Percentiles rank a stretch among this genome's conserved stretches.
These are phyloP conservation scores for Xerocomellus chrysenteron DNA, from an alignment of 768 basidiomycete genomes.

Conservation along the genomic window DNA sequence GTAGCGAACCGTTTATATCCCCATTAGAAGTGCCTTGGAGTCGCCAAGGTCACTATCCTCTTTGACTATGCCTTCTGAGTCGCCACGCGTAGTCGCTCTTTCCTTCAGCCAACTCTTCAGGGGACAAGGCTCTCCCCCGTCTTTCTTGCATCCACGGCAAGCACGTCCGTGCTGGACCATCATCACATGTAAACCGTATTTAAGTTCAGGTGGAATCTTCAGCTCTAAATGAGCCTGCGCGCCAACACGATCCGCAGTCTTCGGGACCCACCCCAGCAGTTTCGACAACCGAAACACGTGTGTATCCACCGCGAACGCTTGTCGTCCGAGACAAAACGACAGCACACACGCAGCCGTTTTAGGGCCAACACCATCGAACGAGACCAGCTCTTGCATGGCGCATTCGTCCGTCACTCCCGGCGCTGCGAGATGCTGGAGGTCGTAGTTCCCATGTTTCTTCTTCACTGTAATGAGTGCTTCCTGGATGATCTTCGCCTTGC, in stretches of 20 bases:
- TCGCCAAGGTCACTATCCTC: neutral
- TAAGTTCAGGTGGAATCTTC: conserved; percentile 49
- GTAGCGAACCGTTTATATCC: neutral
- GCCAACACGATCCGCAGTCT: conserved; percentile 45
- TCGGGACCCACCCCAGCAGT: conserved; percentile 43
- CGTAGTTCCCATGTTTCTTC: conserved; percentile 49
- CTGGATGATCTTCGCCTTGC: conserved; percentile 58
- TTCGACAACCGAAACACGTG: conserved; percentile 57
- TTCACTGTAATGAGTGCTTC: conserved; percentile 43
- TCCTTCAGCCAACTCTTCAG: conserved; percentile 38
- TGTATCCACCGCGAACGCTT: conserved; percentile 64
- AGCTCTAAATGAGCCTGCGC: conserved; percentile 59
- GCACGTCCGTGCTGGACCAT: conserved; percentile 57
- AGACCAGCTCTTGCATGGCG: conserved; percentile 57
- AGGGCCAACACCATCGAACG: conserved; percentile 58
- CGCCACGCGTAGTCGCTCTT: conserved; percentile 16
- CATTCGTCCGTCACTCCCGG: conserved; percentile 40
- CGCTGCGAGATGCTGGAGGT: conserved; percentile 52
- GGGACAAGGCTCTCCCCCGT: conserved; percentile 32
- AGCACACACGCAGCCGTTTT: conserved; percentile 65
- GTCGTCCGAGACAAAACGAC: conserved; percentile 58
- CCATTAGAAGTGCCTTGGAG: neutral
- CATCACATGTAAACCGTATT: conserved; percentile 57
- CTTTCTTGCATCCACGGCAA: conserved; percentile 54
- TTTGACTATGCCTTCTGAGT: conserved; percentile 12